A percentile compares a stretch with the other conserved stretches of the same genome.
Evolutionary conservation across 352 stramenopile genomes (phyloP).

Genomic region (Globisporangium paroecandrum): DNA sequence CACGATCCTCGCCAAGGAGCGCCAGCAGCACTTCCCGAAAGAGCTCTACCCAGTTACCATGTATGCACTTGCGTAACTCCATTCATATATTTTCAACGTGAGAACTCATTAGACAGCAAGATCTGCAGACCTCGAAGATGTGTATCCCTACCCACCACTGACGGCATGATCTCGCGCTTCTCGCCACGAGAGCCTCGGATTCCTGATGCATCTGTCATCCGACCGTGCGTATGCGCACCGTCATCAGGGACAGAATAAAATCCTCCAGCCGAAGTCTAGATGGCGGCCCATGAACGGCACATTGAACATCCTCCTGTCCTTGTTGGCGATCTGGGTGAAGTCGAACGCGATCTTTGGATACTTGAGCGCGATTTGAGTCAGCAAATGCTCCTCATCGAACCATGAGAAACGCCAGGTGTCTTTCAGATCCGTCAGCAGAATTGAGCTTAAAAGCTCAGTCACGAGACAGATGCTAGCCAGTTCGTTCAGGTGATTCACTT

Average conservation of each 20-base stretch:
- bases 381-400: too few species aligned
- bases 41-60: slow-evolving; percentile 96
- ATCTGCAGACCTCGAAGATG: background rate
- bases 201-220: background rate
- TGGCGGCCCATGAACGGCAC: background rate
- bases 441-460: too few species aligned
- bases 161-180: background rate
- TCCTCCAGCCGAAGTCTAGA: slow-evolving; percentile 26
- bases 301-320: background rate
- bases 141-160: background rate
- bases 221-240: too few species aligned
- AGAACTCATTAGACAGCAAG: background rate
- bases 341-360: background rate
- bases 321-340: background rate
- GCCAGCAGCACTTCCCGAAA: slow-evolving; percentile 91
- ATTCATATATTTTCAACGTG: background rate
- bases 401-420: too few species aligned
- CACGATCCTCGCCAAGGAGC: slow-evolving; percentile 72
- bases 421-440: too few species aligned
- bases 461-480: too few species aligned
- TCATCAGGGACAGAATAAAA: slow-evolving; percentile 22
- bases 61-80: slow-evolving; percentile 74
- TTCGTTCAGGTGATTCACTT: too few species aligned
- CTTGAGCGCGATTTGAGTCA: too few species aligned
- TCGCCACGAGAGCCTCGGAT: background rate